Base-by-base conservation (phyloP, 2,329 filamentous ascomycete genomes). In the Aureobasidium mangrovei region DNA sequence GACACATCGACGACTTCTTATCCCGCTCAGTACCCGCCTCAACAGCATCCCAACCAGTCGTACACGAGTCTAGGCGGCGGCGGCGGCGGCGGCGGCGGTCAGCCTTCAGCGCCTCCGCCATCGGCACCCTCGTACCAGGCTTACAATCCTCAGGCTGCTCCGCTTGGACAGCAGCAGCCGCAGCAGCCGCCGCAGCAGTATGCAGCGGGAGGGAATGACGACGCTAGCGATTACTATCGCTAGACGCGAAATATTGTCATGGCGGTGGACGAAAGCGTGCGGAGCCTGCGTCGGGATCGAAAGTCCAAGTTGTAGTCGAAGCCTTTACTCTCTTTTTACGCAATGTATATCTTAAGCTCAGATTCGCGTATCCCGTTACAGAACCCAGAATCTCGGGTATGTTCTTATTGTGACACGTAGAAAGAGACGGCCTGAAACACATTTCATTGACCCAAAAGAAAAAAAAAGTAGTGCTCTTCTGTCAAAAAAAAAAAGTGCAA, bases 191-290 rank as follows among this genome's bases (percentile, higher is more conserved):
- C 48, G 42, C 52, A 59, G 51, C 56, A 51, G 35, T 44, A 59
- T 54, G 57, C 61, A 28, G 54, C 59, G n/a, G 58, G 60, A 26
- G 59, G 59, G n/a, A 63, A 57, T 42, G 67, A 59, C 33, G 62
- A 70, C 62, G 65, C 65, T 42, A 65, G 64, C 28, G 67, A 67
- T 48, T 69, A 63, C 54, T 69, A 68, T 59, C 58, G 67, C 52
- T 55, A 47, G 47, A 28, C 6, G 38, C 38, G 47, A 38, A 28
- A 51, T 36, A 6, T 26, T 6, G 28, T 2, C 27, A n/a, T 6
- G 18, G 6, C 36, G 36, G n/a, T 32, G 29, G 18, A 40, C 46
- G 46, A 18, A 18, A 18, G 18, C 18, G 18, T 18, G 18, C 18
- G 18, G 18, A 18, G 18, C 18, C 1, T 18, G 18, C 18, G 18